A percentile compares a stretch with the other conserved stretches of the same genome.
These are phyloP conservation scores for Mucor irregularis DNA, from an alignment of 371 early-diverging fungal genomes.

Conservation along the genomic window DNA sequence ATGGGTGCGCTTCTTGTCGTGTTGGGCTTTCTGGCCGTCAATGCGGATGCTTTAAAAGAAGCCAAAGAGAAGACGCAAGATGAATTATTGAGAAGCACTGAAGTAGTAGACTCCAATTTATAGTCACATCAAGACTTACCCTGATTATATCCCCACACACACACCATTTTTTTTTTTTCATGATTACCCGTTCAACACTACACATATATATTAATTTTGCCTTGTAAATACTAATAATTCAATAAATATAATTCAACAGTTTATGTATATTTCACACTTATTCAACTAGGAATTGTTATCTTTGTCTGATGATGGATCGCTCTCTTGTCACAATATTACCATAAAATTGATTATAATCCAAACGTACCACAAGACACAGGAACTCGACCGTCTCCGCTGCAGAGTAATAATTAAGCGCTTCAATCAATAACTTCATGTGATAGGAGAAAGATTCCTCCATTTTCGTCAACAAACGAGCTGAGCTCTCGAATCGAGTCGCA, in stretches of 20 bases:
- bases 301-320: background rate
- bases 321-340: constrained; percentile 8
- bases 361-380: constrained; percentile 71
- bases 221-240: no score
- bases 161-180: no score
- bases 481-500: constrained; percentile 27
- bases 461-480: constrained; percentile 42
- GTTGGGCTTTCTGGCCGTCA: constrained; percentile 63
- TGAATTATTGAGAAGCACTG: background rate
- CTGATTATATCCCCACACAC: no score
- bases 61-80: constrained; percentile 10
- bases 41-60: constrained; percentile 37
- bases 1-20: constrained; percentile 66
- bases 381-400: constrained; percentile 75
- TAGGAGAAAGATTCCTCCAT: constrained; percentile 66
- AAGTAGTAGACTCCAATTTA: no score
- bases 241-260: no score
- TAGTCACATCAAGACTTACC: no score
- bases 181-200: no score
- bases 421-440: constrained; percentile 72
- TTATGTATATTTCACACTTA: no score
- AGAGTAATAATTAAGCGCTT: constrained; percentile 75
- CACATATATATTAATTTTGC: no score
- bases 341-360: constrained; percentile 75
- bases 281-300: no score